Conservation (phyloP, 257 asterid species). For the Knoxia roxburghii region DNA sequence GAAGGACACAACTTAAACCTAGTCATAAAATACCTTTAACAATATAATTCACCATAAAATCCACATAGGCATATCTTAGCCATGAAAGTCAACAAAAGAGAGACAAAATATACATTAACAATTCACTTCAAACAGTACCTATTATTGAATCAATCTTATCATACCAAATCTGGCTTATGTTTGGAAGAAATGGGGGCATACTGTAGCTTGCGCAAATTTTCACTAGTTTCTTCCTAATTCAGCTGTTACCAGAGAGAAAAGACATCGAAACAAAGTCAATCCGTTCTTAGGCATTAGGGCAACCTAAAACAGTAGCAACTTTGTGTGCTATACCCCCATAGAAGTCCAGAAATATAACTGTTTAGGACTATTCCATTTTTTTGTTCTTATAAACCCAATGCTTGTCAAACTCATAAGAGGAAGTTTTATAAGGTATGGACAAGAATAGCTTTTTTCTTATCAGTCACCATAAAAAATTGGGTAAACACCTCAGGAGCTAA, state of each 20-base stretch:
- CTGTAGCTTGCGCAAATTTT: not conserved
- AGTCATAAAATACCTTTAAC: not conserved
- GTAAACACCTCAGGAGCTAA: not conserved
- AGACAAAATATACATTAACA: not conserved
- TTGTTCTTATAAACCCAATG: not conserved
- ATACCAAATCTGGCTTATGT: not conserved
- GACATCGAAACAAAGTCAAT: not conserved
- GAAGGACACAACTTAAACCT: constrained; percentile 14
- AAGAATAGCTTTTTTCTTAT: too few relatives aligned
- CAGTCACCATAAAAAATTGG: not conserved
- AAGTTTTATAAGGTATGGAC: not conserved
- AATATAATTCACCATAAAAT: constrained; percentile 5
- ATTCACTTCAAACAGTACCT: not conserved
- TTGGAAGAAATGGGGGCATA: not conserved
- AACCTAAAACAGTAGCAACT: not conserved
- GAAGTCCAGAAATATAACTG: not conserved
- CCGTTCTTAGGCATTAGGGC: not conserved
- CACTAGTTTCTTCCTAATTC: not conserved
- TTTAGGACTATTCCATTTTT: not conserved
- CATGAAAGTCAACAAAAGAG: not conserved
- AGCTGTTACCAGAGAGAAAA: not conserved
- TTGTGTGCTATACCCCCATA: not conserved
- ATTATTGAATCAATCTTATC: too few relatives aligned
- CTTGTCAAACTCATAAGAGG: not conserved
- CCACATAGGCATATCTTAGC: not conserved